phyloP scores from a whole-genome alignment of 2,329 filamentous ascomycete species.

The Leptographium radiaticola region DNA sequence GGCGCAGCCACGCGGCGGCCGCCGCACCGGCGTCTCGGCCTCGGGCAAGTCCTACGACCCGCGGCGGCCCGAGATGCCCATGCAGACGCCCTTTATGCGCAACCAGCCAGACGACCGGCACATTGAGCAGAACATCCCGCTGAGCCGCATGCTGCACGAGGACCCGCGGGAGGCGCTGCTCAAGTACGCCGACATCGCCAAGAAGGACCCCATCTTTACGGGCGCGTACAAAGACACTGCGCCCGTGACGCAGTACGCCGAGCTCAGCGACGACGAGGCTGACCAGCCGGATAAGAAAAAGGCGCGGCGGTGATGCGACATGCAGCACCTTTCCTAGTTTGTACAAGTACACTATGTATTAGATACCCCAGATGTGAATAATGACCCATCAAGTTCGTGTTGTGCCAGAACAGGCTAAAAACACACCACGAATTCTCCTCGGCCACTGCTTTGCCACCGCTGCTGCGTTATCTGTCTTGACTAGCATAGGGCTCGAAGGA shows the following conservation, averaged over 20 bases:
- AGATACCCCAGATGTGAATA: not conserved
- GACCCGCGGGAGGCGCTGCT: constrained; percentile 87
- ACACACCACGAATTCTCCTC: no score
- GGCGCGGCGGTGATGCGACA: constrained; percentile 29
- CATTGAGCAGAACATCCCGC: constrained; percentile 75
- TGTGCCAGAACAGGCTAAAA: no score
- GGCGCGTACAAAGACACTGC: constrained; percentile 87
- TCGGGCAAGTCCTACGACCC: constrained; percentile 69
- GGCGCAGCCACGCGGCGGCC: constrained; percentile 31
- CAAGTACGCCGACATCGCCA: constrained; percentile 86
- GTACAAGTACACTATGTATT: not conserved
- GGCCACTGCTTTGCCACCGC: no score
- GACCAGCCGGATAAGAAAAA: constrained; percentile 53
- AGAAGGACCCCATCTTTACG: constrained; percentile 90
- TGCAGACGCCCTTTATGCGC: constrained; percentile 80
- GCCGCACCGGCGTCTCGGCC: constrained; percentile 58
- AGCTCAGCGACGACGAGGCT: constrained; percentile 76
- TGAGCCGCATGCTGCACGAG: constrained; percentile 89
- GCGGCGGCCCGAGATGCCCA: constrained; percentile 70
- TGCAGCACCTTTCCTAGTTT: not conserved
- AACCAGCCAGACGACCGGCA: constrained; percentile 81
- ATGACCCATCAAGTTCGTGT: no score
- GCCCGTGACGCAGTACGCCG: constrained; percentile 81
- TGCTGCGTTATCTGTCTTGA: no score
- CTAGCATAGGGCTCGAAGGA: no score